A percentile compares a stretch with the other conserved stretches of the same genome.
phyloP scores from a whole-genome alignment of 2,329 filamentous ascomycete genomes.

The Paecilomyces sp. region DNA sequence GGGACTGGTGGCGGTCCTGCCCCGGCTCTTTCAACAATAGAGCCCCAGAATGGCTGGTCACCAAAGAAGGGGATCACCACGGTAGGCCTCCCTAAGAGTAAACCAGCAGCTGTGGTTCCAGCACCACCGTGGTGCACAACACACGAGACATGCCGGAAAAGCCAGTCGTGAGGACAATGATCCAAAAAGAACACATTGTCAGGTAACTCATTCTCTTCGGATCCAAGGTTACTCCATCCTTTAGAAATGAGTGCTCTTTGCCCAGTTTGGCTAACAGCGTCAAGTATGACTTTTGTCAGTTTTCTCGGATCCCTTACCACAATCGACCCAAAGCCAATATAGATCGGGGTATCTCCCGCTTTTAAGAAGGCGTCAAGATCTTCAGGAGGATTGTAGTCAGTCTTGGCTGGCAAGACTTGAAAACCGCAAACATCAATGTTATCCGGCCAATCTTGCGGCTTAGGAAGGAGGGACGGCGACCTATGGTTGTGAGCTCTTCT shows the following conservation, averaged over 20 bases:
- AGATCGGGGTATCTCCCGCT: conserved; percentile 44
- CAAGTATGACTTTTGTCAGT: conserved; percentile 40
- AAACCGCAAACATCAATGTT: conserved; percentile 37
- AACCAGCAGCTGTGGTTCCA: conserved; percentile 51
- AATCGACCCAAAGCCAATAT: conserved; percentile 53
- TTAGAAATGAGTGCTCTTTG: conserved; percentile 48
- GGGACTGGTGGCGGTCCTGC: conserved; percentile 45
- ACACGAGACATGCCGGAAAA: conserved; percentile 48
- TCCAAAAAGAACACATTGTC: conserved; percentile 44
- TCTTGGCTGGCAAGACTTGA: conserved; percentile 30
- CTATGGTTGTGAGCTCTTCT: neutral
- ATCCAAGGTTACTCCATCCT: conserved; percentile 45
- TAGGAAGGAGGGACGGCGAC: conserved; percentile 27
- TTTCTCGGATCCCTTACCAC: conserved; percentile 45
- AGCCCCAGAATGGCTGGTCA: conserved; percentile 49
- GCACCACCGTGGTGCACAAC: conserved; percentile 56
- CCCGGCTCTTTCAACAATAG: conserved; percentile 43
- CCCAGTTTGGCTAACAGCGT: conserved; percentile 41
- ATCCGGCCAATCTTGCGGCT: conserved; percentile 32
- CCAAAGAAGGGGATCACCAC: conserved; percentile 52
- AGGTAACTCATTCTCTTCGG: conserved; percentile 17
- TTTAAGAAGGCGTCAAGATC: conserved; percentile 39
- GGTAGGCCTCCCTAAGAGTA: conserved; percentile 46
- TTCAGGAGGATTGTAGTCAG: conserved; percentile 28
- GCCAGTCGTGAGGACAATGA: conserved; percentile 53